Evolutionary conservation across 75 land plant genomes (phyloP).

Genomic region (Cryptomeria japonica): DNA sequence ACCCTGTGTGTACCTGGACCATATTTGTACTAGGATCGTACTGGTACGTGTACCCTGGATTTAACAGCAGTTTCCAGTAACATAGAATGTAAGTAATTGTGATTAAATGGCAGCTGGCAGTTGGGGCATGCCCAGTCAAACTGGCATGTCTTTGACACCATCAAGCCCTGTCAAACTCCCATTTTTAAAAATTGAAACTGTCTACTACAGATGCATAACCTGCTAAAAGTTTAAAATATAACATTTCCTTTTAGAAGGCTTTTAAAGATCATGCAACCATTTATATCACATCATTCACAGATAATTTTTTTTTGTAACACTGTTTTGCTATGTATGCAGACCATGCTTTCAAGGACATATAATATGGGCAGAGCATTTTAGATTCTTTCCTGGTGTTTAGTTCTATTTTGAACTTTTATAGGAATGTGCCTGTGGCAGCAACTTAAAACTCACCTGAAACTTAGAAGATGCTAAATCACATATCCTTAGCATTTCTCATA

Average conservation of each 20-base stretch:
- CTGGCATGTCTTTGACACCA: too few relatives aligned
- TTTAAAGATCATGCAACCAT: not conserved
- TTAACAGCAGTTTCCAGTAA: too few relatives aligned
- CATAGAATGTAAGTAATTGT: too few relatives aligned
- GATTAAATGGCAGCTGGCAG: too few relatives aligned
- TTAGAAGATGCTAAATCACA: not conserved
- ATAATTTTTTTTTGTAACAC: not conserved
- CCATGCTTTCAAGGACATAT: not conserved
- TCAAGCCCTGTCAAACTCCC: too few relatives aligned
- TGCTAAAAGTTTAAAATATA: too few relatives aligned
- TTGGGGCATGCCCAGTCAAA: too few relatives aligned
- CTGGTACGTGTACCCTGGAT: too few relatives aligned
- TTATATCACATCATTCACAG: not conserved
- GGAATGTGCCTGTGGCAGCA: not conserved
- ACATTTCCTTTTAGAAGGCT: not conserved
- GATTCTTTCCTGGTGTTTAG: not conserved
- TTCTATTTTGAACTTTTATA: not conserved
- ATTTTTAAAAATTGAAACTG: too few relatives aligned
- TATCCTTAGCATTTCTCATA: not conserved
- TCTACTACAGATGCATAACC: not conserved
- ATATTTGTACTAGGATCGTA: too few relatives aligned
- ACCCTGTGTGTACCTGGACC: too few relatives aligned
- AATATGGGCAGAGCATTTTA: too few relatives aligned
- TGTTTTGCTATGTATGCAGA: not conserved
- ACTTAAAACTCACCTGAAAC: not conserved